A percentile compares a stretch with the other conserved stretches of the same genome.
phyloP scores from a whole-genome alignment of 2,329 filamentous ascomycete species.

The Fusarium praegraminearum region DNA sequence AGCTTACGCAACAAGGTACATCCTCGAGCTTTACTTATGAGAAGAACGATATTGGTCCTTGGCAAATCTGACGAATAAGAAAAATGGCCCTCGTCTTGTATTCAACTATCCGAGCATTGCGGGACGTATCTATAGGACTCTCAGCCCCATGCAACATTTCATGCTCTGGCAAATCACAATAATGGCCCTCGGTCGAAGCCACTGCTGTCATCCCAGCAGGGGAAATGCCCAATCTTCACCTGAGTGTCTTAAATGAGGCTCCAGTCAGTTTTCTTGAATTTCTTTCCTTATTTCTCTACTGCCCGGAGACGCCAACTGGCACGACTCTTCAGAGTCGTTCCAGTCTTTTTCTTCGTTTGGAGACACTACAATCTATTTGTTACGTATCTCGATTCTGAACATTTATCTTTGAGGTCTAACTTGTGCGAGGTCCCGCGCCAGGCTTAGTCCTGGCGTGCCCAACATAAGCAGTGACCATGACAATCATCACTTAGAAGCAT shows the following conservation, averaged over 20 bases:
- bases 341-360: too few relatives aligned
- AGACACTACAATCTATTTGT: too few relatives aligned
- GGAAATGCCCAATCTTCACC: accelerated
- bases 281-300: neutral
- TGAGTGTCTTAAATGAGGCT: neutral
- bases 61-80: neutral
- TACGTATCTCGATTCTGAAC: too few relatives aligned
- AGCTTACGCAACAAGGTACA: neutral
- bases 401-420: too few relatives aligned
- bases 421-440: neutral
- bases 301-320: neutral
- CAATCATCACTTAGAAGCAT: neutral
- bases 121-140: too few relatives aligned
- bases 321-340: too few relatives aligned
- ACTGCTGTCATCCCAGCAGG: neutral
- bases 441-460: constrained; percentile 2
- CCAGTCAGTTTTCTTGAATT: neutral
- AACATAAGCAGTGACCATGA: neutral
- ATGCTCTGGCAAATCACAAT: neutral
- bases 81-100: neutral
- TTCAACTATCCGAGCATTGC: neutral
- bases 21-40: neutral
- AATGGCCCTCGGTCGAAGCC: neutral
- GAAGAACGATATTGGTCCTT: accelerated
- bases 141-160: neutral